Conservation (phyloP, 129 eudicot species). For the Flaveria linearis region DNA sequence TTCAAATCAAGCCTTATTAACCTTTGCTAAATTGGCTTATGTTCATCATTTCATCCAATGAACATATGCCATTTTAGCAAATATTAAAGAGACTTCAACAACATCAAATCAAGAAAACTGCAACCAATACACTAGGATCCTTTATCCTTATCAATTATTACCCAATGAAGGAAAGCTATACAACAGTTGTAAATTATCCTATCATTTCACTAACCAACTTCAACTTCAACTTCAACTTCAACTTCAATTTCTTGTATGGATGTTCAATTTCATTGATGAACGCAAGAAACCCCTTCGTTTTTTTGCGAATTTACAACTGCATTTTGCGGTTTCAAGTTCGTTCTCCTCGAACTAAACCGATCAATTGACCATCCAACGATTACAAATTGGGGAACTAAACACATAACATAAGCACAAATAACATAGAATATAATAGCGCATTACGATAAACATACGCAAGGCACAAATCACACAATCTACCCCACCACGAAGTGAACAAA, state of each 20-base stretch:
- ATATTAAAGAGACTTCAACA: no score
- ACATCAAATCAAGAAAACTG: no score
- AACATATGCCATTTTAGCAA: no score
- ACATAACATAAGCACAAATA: constrained; percentile 16
- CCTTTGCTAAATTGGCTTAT: no score
- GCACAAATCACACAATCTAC: not conserved
- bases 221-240: constrained; percentile 13
- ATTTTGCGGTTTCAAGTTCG: constrained; percentile 29
- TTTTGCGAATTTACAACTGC: not conserved
- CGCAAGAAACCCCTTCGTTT: constrained; percentile 2
- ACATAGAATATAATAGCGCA: not conserved
- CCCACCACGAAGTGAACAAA: constrained; percentile 14
- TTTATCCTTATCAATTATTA: no score
- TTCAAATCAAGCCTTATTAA: no score
- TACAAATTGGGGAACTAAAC: constrained; percentile 9
- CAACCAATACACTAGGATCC: no score
- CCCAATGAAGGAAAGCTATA: no score
- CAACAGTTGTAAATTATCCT: not conserved
- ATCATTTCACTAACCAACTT: constrained; percentile 22
- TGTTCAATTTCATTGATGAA: not conserved
- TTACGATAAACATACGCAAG: constrained; percentile 14
- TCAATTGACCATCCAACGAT: constrained; percentile 23
- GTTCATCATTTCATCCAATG: no score
- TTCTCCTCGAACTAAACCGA: constrained; percentile 22
- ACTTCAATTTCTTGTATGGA: not conserved